Evolutionary conservation across 2,329 filamentous ascomycete species (phyloP).

Genomic region (Ophiocordyceps robertsii): DNA sequence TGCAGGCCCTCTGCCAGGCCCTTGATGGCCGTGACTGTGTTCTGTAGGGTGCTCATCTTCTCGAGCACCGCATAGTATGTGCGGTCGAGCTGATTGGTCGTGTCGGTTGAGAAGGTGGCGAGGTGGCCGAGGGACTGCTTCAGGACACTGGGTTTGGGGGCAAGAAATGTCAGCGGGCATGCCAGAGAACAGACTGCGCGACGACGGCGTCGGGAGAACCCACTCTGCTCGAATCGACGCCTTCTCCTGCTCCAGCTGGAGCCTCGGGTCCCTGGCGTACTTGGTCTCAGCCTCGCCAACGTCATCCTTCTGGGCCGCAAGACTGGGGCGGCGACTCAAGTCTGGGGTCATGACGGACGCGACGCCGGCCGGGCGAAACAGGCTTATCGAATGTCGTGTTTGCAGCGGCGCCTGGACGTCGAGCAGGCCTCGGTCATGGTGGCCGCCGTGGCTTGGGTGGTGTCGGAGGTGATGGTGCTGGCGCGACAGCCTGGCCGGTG

Average conservation of each 20-base stretch:
- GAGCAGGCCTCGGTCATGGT: constrained; percentile 15
- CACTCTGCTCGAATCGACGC: constrained; percentile 18
- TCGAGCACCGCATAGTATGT: constrained; percentile 63
- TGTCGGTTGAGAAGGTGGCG: constrained; percentile 44
- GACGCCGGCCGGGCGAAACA: constrained; percentile 28
- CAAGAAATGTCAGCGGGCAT: neutral
- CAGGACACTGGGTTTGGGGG: constrained; percentile 13
- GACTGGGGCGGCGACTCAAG: constrained; percentile 28
- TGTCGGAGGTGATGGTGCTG: constrained; percentile 17
- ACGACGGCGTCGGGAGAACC: constrained; percentile 3
- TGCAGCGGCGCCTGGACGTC: constrained; percentile 14
- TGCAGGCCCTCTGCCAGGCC: constrained; percentile 51
- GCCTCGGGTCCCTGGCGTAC: constrained; percentile 27
- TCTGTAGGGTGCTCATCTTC: constrained; percentile 50
- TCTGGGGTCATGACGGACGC: constrained; percentile 29
- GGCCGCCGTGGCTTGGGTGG: constrained; percentile 11
- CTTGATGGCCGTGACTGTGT: constrained; percentile 49
- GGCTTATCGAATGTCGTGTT: constrained; percentile 29
- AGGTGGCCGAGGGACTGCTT: constrained; percentile 40
- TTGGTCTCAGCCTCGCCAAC: constrained; percentile 13
- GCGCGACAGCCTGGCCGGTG: constrained; percentile 29
- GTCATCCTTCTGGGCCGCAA: constrained; percentile 19
- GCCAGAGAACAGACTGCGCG: too few relatives aligned
- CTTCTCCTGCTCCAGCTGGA: constrained; percentile 23
- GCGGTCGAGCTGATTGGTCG: constrained; percentile 55